Evolutionary conservation across 305 asterid species (phyloP), one percentile per base, ranked within the genome.

Genomic region (Fraxinus baroniana): DNA sequence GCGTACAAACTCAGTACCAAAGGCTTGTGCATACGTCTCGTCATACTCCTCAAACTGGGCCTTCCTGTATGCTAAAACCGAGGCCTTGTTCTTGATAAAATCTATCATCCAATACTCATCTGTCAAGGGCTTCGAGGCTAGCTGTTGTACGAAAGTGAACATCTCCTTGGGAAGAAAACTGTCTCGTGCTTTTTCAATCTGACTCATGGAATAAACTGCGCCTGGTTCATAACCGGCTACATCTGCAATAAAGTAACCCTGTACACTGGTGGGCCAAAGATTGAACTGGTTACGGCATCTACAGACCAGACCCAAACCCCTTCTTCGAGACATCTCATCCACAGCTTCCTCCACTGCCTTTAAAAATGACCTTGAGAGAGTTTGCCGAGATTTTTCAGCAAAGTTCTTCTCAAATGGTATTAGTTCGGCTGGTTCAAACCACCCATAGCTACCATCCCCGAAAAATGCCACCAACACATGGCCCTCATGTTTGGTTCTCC

Each of bases 1-100:
- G 12, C 91, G 92, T 32, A 76, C 83, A 62, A 95, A 92, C 55
- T 77, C 84, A 81, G 89, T 86, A 76, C 98, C 98, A 86, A 95
- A 95, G 55, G 98, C 99, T 90, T 94, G 94, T 9, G 97, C 97
- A 86, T 95, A 95, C 0, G 99, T 93, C 83, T 94, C 98, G 79
- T 94, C 97, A 86, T 86, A 94, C 83, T 94, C 98, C 91, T 94
- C 98, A 32, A 85, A 95, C 52, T 87, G 79, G 7, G 93, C 90
- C 87, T 89, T 95, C 86, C 99, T 90, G 79, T 84, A 86, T 26
- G 95, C 94, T 86, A 92, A 84, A 83, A 79, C 88, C 0, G 90
- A 87, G 60, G 97, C 95, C 92, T 88, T 93, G 83, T 93, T 90
- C 88, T 89, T 89, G 78, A 93, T 78, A 82, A 91, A 91, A 62